phyloP scores from a whole-genome alignment of 1,139 yeast genomes.

The Lodderomyces oxycetoniae region DNA sequence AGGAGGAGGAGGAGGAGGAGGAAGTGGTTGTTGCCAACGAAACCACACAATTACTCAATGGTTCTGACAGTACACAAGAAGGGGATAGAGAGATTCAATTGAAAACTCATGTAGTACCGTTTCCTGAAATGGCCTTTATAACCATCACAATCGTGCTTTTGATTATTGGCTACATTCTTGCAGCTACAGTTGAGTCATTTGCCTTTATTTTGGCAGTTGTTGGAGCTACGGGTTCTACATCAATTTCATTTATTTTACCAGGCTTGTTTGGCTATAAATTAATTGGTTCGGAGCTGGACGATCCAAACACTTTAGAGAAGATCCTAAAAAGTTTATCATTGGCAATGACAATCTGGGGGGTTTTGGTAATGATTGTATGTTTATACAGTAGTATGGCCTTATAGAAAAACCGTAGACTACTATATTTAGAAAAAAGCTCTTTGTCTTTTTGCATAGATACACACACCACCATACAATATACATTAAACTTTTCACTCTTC shows the following conservation, averaged over 20 bases:
- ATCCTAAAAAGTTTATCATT: conserved; percentile 27
- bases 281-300: conserved; percentile 31
- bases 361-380: conserved; percentile 38
- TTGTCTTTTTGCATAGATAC: too few relatives aligned
- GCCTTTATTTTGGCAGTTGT: conserved; percentile 54
- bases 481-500: too few relatives aligned
- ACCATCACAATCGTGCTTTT: conserved; percentile 45
- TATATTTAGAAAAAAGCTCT: background rate
- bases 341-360: conserved; percentile 39
- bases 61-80: conserved; percentile 3
- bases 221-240: conserved; percentile 60
- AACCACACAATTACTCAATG: conserved; percentile 10
- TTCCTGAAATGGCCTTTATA: conserved; percentile 46
- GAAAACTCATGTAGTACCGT: conserved; percentile 39
- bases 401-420: conserved; percentile 10
- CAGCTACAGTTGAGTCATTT: conserved; percentile 46
- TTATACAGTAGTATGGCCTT: conserved; percentile 33
- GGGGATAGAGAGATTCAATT: conserved; percentile 11
- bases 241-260: conserved; percentile 55
- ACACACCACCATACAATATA: too few relatives aligned
- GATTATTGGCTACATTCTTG: conserved; percentile 39
- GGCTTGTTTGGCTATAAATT: conserved; percentile 54
- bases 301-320: conserved; percentile 21
- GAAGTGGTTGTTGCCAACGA: conserved; percentile 9
- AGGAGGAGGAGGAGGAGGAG: conserved; percentile 3